Base-by-base conservation (phyloP, 768 basidiomycete species). In the Agaricus sinodeliciosus region DNA sequence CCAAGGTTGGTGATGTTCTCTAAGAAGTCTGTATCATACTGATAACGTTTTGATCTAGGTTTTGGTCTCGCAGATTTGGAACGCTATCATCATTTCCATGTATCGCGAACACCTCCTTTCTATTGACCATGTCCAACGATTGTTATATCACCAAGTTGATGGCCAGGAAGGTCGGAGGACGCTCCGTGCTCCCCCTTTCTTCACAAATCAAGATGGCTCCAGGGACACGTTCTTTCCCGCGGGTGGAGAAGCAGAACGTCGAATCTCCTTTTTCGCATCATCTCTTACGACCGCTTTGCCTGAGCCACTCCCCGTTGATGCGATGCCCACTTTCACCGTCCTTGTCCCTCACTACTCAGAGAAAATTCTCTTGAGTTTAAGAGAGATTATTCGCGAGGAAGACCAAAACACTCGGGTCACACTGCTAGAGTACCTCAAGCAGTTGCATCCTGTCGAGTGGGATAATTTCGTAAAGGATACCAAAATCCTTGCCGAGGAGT, bases 391-490 rank as follows among this genome's bases (percentile, higher is more conserved):
- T 58, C 84, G 95, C 52, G 96, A 99, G 68, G 94, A 98, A 66
- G 94, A 98, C 63, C 85, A 88, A 64, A 95, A 82, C 65, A 97
- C 95, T 7, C 91, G 96, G 3, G 96, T 99, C 53, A 99, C 96
- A 8, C 76, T 97, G 19, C 79, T 99, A 53, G 96, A 99, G 70
- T 99, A 99, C 68, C 75, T 98, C 66, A 99, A 99, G 70, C 96
- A 99, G 67, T 77, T 99, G 43, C 96, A 98, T 66, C 95, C 96
- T 16, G 79, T 97, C 54, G 96, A 99, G 66, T 99, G 96, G 96
- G 96, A 97, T 72, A 99, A 99, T 69, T 99, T 99, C 63, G 96
- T 99, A 60, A 94, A 94, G 75, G 96, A 99, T 64, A 99, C 96
- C 57, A 99, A 98, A 77, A 99, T 99, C 58, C 75, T 98, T 36